Conservation (phyloP, 1,284 basidiomycete species). For the Melampsora americana region DNA sequence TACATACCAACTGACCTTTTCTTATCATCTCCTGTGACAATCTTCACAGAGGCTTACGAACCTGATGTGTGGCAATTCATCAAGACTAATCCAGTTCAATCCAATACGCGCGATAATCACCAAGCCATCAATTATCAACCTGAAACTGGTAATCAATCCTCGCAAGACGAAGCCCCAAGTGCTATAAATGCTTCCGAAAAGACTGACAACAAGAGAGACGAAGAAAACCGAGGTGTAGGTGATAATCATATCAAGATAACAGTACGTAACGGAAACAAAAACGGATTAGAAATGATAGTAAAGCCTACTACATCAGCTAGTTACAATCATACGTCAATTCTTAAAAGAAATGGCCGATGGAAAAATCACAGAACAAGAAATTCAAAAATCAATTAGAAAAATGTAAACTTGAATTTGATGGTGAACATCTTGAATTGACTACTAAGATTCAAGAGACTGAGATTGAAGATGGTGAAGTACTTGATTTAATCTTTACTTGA, state of each 20-base stretch:
- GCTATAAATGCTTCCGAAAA: neutral
- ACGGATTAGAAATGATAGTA: slow-evolving; percentile 3
- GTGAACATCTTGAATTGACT: slow-evolving; percentile 5
- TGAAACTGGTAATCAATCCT: neutral
- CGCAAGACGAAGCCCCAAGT: neutral
- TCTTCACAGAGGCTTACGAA: slow-evolving; percentile 31
- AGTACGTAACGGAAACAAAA: slow-evolving; percentile 12
- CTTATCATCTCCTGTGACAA: neutral
- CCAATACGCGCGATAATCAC: neutral
- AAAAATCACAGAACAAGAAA: neutral
- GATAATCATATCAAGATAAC: slow-evolving; percentile 8
- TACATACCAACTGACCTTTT: neutral
- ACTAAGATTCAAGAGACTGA: slow-evolving; percentile 18
- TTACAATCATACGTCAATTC: slow-evolving; percentile 21
- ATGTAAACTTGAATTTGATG: slow-evolving; percentile 26
- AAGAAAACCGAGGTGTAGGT: too few species aligned
- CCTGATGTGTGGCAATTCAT: slow-evolving; percentile 23
- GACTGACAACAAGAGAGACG: neutral
- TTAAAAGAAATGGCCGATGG: slow-evolving; percentile 6
- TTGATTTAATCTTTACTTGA: slow-evolving; percentile 26
- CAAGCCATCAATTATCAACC: neutral
- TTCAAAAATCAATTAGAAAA: neutral
- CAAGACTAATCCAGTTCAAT: slow-evolving; percentile 2
- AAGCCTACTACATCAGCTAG: neutral
- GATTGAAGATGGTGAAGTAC: slow-evolving; percentile 19